These are phyloP conservation scores for Pestalotiopsis sp. DNA, from an alignment of 2,329 filamentous ascomycete genomes.

Conservation along the genomic window DNA sequence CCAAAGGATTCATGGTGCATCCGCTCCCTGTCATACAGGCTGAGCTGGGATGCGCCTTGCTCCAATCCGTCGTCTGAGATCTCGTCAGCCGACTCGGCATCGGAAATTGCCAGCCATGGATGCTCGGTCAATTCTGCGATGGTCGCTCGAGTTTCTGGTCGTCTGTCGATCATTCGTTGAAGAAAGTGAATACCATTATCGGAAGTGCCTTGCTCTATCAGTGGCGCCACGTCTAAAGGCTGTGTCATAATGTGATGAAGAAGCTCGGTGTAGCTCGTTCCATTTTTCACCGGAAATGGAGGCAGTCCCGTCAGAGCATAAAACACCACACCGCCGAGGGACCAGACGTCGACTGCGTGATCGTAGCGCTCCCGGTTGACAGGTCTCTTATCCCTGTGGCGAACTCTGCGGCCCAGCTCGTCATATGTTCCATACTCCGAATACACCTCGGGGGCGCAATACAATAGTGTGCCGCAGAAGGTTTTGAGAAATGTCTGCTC, in stretches of 20 bases:
- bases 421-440: constrained; percentile 72
- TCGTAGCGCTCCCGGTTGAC: constrained; percentile 71
- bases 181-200: constrained; percentile 74
- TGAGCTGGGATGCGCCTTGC: constrained; percentile 65
- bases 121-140: constrained; percentile 71
- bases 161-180: constrained; percentile 76
- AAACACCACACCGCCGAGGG: constrained; percentile 88
- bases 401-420: constrained; percentile 65
- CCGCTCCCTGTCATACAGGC: constrained; percentile 51
- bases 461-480: constrained; percentile 93
- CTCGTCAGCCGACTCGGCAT: constrained; percentile 59
- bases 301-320: constrained; percentile 79
- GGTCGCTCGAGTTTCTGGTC: constrained; percentile 76
- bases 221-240: constrained; percentile 65
- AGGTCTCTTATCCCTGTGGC: constrained; percentile 63
- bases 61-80: constrained; percentile 63
- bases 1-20: constrained; percentile 31
- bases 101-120: constrained; percentile 65
- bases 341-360: constrained; percentile 96
- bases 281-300: constrained; percentile 78
- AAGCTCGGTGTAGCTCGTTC: constrained; percentile 77
- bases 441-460: constrained; percentile 96
- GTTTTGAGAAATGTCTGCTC: constrained; percentile 92
- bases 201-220: constrained; percentile 64
- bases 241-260: constrained; percentile 85